These are phyloP conservation scores for Puccinia horiana DNA, from an alignment of 1,284 basidiomycete genomes.

Conservation along the genomic window DNA sequence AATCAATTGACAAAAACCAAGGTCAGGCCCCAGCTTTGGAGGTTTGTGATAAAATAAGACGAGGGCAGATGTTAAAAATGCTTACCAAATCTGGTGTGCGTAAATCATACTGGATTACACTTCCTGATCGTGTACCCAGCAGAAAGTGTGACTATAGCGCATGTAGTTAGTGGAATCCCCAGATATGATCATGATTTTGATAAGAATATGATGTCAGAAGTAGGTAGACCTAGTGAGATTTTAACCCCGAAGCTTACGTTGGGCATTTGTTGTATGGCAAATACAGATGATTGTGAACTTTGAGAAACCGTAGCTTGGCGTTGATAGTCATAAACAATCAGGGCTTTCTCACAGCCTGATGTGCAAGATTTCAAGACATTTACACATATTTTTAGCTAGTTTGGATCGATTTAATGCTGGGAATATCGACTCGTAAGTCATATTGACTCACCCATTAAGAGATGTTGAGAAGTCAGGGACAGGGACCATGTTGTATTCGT, in stretches of 20 bases:
- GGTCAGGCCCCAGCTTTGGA: neutral
- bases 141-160: slow-evolving; percentile 9
- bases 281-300: slow-evolving; percentile 13
- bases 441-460: slow-evolving; percentile 21
- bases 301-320: slow-evolving; percentile 1
- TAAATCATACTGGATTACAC: slow-evolving; percentile 1
- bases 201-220: neutral
- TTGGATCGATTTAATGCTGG: neutral
- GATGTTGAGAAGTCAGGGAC: slow-evolving; percentile 1
- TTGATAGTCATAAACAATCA: neutral
- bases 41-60: neutral
- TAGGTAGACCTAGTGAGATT: neutral
- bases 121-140: slow-evolving; percentile 25
- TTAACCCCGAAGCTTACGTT: neutral
- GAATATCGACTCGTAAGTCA: neutral
- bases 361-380: neutral
- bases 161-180: neutral
- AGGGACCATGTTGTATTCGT: slow-evolving; percentile 12
- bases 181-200: neutral
- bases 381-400: neutral
- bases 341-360: slow-evolving; percentile 6
- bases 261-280: neutral
- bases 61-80: neutral
- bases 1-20: neutral
- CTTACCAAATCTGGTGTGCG: neutral